Conservation (phyloP, 371 early-diverging fungal species). For the Mucor sp. region DNA sequence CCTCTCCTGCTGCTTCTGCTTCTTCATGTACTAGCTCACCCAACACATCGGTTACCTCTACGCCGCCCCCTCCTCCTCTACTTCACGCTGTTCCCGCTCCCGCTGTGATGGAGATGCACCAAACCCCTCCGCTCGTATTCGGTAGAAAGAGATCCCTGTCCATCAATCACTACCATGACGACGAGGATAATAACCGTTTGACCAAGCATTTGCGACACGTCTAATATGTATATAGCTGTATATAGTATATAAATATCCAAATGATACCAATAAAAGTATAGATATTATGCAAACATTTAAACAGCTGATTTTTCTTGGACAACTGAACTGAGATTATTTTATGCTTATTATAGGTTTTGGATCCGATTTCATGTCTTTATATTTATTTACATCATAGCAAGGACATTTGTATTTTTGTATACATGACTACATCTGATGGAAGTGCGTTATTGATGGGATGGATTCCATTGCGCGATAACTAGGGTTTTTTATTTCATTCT, state of each 20-base stretch:
- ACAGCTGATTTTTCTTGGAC: background rate
- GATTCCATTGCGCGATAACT: too few species aligned
- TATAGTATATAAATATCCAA: background rate
- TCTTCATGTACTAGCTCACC: background rate
- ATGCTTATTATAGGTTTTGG: too few species aligned
- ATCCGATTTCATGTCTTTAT: too few species aligned
- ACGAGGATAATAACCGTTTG: background rate
- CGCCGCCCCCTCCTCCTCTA: background rate
- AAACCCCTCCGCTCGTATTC: background rate
- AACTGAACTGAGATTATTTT: too few species aligned
- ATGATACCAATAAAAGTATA: constrained; percentile 2
- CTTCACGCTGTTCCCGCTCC: background rate
- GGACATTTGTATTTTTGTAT: too few species aligned
- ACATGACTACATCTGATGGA: too few species aligned
- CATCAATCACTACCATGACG: background rate
- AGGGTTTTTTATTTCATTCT: too few species aligned
- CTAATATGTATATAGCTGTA: background rate
- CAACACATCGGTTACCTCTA: background rate
- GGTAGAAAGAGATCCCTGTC: constrained; percentile 1
- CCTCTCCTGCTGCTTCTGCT: background rate
- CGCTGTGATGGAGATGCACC: background rate
- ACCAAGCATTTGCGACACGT: background rate
- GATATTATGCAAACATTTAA: background rate
- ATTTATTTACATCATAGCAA: too few species aligned
- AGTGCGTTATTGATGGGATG: too few species aligned